A percentile compares a stretch with the other conserved stretches of the same genome.
Evolutionary conservation across 495 filamentous ascomycete genomes (phyloP).

Genomic region (Aspergillus sclerotioniger): DNA sequence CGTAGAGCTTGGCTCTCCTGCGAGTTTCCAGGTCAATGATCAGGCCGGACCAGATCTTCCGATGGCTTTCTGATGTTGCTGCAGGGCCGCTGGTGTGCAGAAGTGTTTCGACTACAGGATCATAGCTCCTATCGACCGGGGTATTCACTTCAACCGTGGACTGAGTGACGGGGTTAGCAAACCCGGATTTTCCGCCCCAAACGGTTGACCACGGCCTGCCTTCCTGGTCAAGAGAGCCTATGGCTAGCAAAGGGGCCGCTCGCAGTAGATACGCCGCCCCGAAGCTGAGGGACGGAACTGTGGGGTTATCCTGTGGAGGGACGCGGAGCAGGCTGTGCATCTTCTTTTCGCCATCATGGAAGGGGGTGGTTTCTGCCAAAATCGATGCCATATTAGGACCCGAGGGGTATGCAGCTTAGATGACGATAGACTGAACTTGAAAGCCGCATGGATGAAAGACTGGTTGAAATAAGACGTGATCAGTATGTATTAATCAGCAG

Average conservation of each 20-base stretch:
- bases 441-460: not conserved
- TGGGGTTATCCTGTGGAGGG: constrained; percentile 58
- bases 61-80: constrained; percentile 30
- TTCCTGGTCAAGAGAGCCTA: constrained; percentile 64
- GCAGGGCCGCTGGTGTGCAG: constrained; percentile 32
- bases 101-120: constrained; percentile 63
- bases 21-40: constrained; percentile 66
- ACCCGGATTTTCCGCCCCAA: constrained; percentile 69
- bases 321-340: constrained; percentile 49
- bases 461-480: not conserved
- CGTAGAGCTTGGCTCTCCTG: constrained; percentile 65
- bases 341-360: constrained; percentile 52
- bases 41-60: constrained; percentile 57
- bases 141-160: constrained; percentile 59
- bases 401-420: not conserved
- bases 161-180: constrained; percentile 55
- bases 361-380: constrained; percentile 35
- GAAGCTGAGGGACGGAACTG: constrained; percentile 51
- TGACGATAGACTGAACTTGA: not conserved
- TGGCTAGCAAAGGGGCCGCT: constrained; percentile 60
- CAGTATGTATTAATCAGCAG: not conserved
- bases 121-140: constrained; percentile 54
- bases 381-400: constrained; percentile 40
- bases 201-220: constrained; percentile 71
- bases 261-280: constrained; percentile 53